A percentile compares a stretch with the other conserved stretches of the same genome.
Evolutionary conservation across 805 yeast genomes (phyloP).

Genomic region (Jamesozyma piceae): DNA sequence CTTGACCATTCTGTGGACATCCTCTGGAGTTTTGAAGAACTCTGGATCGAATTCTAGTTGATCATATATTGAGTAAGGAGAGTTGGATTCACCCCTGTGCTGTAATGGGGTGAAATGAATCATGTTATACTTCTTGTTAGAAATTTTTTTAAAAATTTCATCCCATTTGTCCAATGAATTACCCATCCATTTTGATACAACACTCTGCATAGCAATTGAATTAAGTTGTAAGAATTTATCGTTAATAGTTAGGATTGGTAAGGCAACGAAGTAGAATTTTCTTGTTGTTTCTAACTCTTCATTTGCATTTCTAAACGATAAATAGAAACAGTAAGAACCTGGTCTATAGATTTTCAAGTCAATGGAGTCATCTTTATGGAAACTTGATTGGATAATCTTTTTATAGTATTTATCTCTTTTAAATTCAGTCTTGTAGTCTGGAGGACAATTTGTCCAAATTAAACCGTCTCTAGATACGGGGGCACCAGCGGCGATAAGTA

Average conservation of each 20-base stretch:
- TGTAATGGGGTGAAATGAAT: slow-evolving; percentile 93
- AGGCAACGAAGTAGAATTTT: slow-evolving; percentile 65
- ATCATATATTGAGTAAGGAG: slow-evolving; percentile 88
- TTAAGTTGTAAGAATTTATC: slow-evolving; percentile 58
- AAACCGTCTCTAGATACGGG: slow-evolving; percentile 60
- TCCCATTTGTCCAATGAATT: slow-evolving; percentile 67
- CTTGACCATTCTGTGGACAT: slow-evolving; percentile 44
- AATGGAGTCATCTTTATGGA: slow-evolving; percentile 54
- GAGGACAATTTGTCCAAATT: slow-evolving; percentile 68
- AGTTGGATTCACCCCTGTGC: slow-evolving; percentile 77
- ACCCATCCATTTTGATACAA: slow-evolving; percentile 90
- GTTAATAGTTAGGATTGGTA: slow-evolving; percentile 58
- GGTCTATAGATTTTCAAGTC: slow-evolving; percentile 56
- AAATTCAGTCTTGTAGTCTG: slow-evolving; percentile 35
- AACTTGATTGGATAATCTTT: slow-evolving; percentile 42
- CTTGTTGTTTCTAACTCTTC: slow-evolving; percentile 42
- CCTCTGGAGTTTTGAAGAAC: slow-evolving; percentile 46
- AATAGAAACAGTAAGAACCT: slow-evolving; percentile 72
- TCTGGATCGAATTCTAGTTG: slow-evolving; percentile 69
- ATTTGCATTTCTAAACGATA: slow-evolving; percentile 41
- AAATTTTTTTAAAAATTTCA: slow-evolving; percentile 47
- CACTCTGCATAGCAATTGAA: slow-evolving; percentile 71
- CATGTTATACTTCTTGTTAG: slow-evolving; percentile 84
- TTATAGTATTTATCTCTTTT: slow-evolving; percentile 48
- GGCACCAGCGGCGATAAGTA: slow-evolving; percentile 69